Conservation (phyloP, 495 filamentous ascomycete genomes). For the Xylaria longipes region DNA sequence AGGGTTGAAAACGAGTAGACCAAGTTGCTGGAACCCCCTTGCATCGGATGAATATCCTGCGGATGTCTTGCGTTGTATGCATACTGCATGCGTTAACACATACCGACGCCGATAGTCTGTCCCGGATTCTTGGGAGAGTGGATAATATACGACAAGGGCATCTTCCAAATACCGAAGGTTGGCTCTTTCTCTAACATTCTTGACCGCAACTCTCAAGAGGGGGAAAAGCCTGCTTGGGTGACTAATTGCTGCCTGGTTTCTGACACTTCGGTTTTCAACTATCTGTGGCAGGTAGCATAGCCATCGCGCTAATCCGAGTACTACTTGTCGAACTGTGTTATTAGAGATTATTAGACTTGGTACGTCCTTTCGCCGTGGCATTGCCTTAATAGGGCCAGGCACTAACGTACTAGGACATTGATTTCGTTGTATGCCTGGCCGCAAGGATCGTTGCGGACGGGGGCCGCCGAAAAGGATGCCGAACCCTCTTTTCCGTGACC, state of each 20-base stretch:
- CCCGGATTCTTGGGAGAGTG: conserved; percentile 3
- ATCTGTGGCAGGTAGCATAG: background rate
- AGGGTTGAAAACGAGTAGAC: background rate
- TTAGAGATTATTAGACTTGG: background rate
- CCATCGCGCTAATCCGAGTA: background rate
- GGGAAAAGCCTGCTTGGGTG: background rate
- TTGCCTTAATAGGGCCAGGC: background rate
- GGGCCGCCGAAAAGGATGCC: background rate
- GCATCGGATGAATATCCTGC: background rate
- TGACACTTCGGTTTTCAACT: background rate
- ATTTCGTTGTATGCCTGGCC: conserved; percentile 4
- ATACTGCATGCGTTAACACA: conserved; percentile 6
- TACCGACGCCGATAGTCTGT: background rate
- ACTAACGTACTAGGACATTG: background rate
- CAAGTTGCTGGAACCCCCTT: background rate
- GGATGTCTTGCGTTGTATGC: background rate
- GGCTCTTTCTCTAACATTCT: background rate
- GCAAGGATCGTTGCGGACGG: conserved; percentile 1
- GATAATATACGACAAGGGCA: background rate
- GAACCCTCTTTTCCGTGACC: background rate
- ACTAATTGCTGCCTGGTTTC: conserved; percentile 16
- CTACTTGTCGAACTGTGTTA: background rate
- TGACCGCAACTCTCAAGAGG: background rate
- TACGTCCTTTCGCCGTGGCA: background rate
- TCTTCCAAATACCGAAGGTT: background rate